Conservation (phyloP, 2,329 filamentous ascomycete species). For the Juglanconis juglandina region DNA sequence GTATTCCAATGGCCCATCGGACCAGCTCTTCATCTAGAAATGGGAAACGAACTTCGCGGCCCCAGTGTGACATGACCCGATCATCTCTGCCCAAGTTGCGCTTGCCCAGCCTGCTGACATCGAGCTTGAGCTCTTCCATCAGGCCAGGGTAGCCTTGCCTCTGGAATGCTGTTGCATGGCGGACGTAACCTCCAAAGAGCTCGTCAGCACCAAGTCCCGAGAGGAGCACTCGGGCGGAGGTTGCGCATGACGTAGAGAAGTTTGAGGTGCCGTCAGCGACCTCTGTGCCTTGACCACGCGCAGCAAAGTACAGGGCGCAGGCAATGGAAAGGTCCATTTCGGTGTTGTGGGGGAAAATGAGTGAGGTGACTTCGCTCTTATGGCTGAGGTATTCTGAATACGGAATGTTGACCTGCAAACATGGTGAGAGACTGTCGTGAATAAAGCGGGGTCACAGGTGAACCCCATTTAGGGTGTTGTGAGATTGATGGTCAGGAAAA, state of each 20-base stretch:
- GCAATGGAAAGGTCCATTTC: slow-evolving; percentile 99
- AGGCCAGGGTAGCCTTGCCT: slow-evolving; percentile 68
- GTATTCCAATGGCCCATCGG: slow-evolving; percentile 69
- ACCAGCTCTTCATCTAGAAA: slow-evolving; percentile 86
- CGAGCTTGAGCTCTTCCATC: slow-evolving; percentile 77
- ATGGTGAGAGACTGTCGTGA: slow-evolving; percentile 11
- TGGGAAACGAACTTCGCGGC: slow-evolving; percentile 83
- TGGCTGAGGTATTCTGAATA: slow-evolving; percentile 71
- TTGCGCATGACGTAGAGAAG: slow-evolving; percentile 48
- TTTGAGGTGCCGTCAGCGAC: slow-evolving; percentile 27
- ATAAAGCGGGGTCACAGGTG: neutral
- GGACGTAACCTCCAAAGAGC: slow-evolving; percentile 87
- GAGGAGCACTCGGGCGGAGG: slow-evolving; percentile 75
- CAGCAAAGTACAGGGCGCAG: slow-evolving; percentile 90
- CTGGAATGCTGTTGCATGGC: slow-evolving; percentile 74
- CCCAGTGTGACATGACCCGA: slow-evolving; percentile 84
- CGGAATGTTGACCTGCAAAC: slow-evolving; percentile 67
- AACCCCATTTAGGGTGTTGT: too few relatives aligned
- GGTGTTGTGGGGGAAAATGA: slow-evolving; percentile 92
- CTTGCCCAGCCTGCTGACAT: slow-evolving; percentile 81
- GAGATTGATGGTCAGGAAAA: too few relatives aligned
- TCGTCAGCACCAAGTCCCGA: slow-evolving; percentile 95
- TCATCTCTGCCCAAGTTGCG: slow-evolving; percentile 96
- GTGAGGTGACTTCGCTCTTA: slow-evolving; percentile 63
- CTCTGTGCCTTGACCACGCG: slow-evolving; percentile 63